Base-by-base conservation (phyloP, 2,329 filamentous ascomycete species). In the Cryphonectria naterciae region DNA sequence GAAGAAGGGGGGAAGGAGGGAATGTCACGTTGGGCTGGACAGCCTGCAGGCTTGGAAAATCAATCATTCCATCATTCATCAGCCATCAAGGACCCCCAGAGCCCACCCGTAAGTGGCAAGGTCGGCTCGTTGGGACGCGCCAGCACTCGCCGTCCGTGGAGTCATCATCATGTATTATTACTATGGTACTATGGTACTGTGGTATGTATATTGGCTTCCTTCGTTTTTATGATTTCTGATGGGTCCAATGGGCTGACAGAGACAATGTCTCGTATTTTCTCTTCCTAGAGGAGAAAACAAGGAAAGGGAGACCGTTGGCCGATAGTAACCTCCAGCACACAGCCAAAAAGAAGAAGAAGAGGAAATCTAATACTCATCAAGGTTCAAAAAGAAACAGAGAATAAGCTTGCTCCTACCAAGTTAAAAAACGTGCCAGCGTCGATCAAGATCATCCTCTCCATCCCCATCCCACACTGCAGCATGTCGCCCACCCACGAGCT, bases 51-150 rank as follows among this genome's bases (percentile, higher is more conserved):
- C 58, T 32, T 32, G 58, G 35, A 49, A n/a, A 49, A 49, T 49
- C 46, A 49, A 49, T 49, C n/a, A 64, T n/a, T 61, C 69, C 56
- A 49, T 41, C 56, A 43, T 54, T 61, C 69, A 46, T 65, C 61
- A 70, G 68, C 41, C 58, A 39, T 39, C 35, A 8, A 49, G 2
- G 22, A 39, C 58, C 17, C 58, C 17, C 35, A 22, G 32, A 39
- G 58, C 32, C 35, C 19, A 35, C 22, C 35, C 15, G 17, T 11
- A 61, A 61, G 17, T 39, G 58, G 58, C 32, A 61, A 61, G 58
- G 17, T 61, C 32, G 35, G 32, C 32, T n/a, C 5, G n/a, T n/a
- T 10, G 58, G 17, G 58, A 61, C 58, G 58, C 35, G 58, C 58
- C 58, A 61, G 58, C 32, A 22, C 28, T 10, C 58, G 22, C 19